A percentile compares a stretch with the other conserved stretches of the same genome.
phyloP scores from a whole-genome alignment of 2,329 filamentous ascomycete species.

The Cladosporium sphaerospermum region DNA sequence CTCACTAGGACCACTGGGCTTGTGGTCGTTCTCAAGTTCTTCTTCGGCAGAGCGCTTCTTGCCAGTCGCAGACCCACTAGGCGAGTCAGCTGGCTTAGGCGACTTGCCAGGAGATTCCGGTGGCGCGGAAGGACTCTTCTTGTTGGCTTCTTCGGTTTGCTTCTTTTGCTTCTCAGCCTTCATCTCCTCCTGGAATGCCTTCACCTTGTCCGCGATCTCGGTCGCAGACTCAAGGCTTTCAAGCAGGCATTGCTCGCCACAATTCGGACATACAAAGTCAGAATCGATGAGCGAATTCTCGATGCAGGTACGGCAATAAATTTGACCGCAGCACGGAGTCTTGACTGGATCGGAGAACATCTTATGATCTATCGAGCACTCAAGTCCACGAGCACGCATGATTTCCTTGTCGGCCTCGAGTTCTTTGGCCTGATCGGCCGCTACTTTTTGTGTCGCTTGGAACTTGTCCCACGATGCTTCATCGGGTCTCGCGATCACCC shows the following conservation, averaged over 20 bases:
- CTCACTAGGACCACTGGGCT: conserved; percentile 40
- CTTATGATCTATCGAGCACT: conserved; percentile 94
- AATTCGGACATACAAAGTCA: conserved; percentile 93
- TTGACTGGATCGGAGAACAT: conserved; percentile 98
- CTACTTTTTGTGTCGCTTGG: conserved; percentile 86
- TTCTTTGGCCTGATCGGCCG: conserved; percentile 69
- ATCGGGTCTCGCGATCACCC: conserved; percentile 92
- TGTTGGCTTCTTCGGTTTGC: conserved; percentile 8
- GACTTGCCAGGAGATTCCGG: conserved; percentile 18
- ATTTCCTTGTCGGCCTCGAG: conserved; percentile 75
- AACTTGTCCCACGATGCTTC: conserved; percentile 95
- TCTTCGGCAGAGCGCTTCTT: conserved; percentile 84
- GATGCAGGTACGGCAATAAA: conserved; percentile 99
- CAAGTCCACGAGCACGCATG: conserved; percentile 77
- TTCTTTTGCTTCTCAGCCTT: conserved; percentile 31
- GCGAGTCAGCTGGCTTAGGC: conserved; percentile 19
- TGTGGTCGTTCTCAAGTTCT: conserved; percentile 42
- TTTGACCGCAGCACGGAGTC: conserved; percentile 96
- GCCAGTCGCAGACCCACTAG: conserved; percentile 33
- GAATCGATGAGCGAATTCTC: conserved; percentile 97
- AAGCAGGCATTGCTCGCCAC: conserved; percentile 84
- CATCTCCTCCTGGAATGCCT: conserved; percentile 60
- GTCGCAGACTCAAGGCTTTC: conserved; percentile 82
- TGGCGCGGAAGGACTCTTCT: conserved; percentile 12
- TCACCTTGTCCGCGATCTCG: conserved; percentile 81